Evolutionary conservation across 257 asterid genomes (phyloP).

Genomic region (Rubia yunnanensis): DNA sequence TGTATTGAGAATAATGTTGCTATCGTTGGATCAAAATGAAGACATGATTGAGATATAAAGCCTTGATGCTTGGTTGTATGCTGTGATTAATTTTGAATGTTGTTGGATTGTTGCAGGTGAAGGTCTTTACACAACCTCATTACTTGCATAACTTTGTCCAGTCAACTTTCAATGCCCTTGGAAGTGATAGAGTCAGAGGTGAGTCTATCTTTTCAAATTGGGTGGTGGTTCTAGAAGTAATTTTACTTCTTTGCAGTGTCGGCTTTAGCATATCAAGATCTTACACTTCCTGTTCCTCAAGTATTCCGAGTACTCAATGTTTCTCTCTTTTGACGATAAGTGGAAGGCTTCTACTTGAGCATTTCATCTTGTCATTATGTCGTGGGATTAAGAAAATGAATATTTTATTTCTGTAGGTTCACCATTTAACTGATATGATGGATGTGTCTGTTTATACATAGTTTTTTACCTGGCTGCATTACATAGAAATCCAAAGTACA

Average conservation of each 20-base stretch:
- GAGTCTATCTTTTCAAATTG: background rate
- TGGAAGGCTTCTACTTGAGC: background rate
- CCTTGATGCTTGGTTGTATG: background rate
- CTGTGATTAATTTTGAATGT: conserved; percentile 20
- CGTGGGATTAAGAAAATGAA: background rate
- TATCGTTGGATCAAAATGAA: background rate
- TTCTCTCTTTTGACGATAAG: background rate
- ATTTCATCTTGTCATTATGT: background rate
- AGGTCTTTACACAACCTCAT: conserved; percentile 78
- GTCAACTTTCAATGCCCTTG: conserved; percentile 83
- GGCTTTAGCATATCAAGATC: background rate
- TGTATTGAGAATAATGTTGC: too few species aligned
- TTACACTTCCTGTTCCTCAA: background rate
- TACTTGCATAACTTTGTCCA: conserved; percentile 90
- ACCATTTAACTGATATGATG: background rate
- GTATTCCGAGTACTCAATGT: background rate
- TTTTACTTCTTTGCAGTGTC: background rate
- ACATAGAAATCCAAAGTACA: background rate
- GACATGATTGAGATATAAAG: background rate
- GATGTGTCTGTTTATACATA: background rate
- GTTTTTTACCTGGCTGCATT: background rate
- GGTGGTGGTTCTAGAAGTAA: background rate
- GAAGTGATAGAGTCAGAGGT: conserved; percentile 77
- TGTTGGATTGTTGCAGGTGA: conserved; percentile 55
- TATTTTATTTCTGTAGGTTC: background rate